These are phyloP conservation scores for Trichocomaceae sp. DNA, from an alignment of 2,329 filamentous ascomycete species.

Conservation along the genomic window DNA sequence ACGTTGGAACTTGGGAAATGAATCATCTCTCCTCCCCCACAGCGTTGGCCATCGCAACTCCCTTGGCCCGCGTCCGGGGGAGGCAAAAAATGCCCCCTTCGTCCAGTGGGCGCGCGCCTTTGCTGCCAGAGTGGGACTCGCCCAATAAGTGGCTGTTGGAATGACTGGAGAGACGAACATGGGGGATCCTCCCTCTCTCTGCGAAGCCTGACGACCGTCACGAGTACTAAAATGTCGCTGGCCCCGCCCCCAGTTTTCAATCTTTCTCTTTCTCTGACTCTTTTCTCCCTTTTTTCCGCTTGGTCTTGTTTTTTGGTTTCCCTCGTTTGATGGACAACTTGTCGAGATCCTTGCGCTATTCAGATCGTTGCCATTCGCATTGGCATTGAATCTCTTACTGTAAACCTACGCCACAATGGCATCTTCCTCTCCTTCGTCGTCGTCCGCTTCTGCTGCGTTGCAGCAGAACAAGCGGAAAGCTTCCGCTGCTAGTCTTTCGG, in stretches of 20 bases:
- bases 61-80: neutral
- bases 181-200: constrained; percentile 5
- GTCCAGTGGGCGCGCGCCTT: neutral
- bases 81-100: constrained; percentile 2
- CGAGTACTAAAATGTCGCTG: constrained; percentile 9
- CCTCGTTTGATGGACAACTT: neutral
- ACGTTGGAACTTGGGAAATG: too few relatives aligned
- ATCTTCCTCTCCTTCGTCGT: constrained; percentile 4
- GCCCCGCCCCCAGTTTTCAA: constrained; percentile 12
- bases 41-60: neutral
- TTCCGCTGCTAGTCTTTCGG: constrained; percentile 49
- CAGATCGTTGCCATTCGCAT: neutral
- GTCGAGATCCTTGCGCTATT: neutral
- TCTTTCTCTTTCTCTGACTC: neutral
- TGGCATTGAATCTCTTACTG: neutral
- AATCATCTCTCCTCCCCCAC: neutral
- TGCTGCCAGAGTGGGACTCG: neutral
- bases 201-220: neutral
- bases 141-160: neutral
- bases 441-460: constrained; percentile 24
- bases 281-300: neutral
- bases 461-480: constrained; percentile 51
- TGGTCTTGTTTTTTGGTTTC: too few relatives aligned
- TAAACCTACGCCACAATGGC: constrained; percentile 4
- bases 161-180: constrained; percentile 1